Conservation (phyloP, 305 asterid genomes). For the Fraxinus albicans region DNA sequence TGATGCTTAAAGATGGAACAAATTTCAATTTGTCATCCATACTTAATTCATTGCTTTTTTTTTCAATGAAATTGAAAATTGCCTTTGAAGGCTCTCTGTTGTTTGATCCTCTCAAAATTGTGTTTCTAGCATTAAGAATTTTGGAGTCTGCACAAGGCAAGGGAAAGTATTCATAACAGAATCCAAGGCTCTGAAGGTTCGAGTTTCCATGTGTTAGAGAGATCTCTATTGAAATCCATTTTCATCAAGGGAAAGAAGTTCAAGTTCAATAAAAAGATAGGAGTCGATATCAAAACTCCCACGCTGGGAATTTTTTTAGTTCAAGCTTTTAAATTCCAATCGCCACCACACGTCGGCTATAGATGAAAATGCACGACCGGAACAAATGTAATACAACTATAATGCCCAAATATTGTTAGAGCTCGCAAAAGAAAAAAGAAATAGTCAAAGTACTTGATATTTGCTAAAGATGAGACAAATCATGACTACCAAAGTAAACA, state of each 20-base stretch:
- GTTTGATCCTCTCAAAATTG: background rate
- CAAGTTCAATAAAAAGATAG: background rate
- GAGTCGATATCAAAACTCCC: background rate
- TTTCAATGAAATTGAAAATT: background rate
- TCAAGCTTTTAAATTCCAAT: background rate
- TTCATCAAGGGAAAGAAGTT: background rate
- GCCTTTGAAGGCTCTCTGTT: background rate
- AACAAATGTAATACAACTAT: background rate
- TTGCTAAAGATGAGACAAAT: background rate
- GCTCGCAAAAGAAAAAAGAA: background rate
- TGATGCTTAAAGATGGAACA: background rate
- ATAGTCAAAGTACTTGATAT: background rate
- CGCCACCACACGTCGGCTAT: background rate
- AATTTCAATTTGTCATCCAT: background rate
- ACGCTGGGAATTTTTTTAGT: background rate
- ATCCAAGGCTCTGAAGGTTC: background rate
- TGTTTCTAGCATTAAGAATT: background rate
- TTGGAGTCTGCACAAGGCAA: background rate
- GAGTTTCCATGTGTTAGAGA: background rate
- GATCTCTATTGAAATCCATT: background rate
- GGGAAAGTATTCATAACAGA: background rate
- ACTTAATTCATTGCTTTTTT: background rate
- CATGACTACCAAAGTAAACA: background rate
- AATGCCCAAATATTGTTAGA: background rate
- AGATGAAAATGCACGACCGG: background rate